phyloP scores from a whole-genome alignment of 1,284 basidiomycete species.

The Fomes fomentarius region DNA sequence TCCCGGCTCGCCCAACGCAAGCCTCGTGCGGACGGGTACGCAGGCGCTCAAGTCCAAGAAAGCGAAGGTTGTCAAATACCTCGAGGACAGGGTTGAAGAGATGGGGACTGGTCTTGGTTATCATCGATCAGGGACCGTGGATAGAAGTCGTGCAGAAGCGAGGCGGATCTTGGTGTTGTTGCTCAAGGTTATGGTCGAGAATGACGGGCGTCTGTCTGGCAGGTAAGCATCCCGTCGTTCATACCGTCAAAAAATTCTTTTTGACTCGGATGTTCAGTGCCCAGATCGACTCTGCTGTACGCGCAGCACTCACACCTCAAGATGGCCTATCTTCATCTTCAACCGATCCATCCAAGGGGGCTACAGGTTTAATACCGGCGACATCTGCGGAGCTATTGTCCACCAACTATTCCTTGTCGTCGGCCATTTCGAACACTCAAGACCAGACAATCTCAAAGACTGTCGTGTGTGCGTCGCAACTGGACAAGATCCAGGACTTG shows the following conservation, averaged over 20 bases:
- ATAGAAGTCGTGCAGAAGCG: constrained; percentile 70
- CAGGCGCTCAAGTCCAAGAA: constrained; percentile 83
- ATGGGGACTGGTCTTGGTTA: constrained; percentile 79
- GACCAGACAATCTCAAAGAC: constrained; percentile 28
- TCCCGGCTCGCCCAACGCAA: constrained; percentile 64
- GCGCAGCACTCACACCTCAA: constrained; percentile 66
- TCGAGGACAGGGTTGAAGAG: constrained; percentile 77
- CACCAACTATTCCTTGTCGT: constrained; percentile 25
- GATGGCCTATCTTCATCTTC: constrained; percentile 32
- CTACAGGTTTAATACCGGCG: constrained; percentile 23
- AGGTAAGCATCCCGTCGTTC: constrained; percentile 52
- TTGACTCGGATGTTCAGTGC: constrained; percentile 48
- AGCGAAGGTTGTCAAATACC: constrained; percentile 75
- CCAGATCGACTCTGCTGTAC: constrained; percentile 68
- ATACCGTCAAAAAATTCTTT: not conserved
- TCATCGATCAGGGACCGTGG: constrained; percentile 53
- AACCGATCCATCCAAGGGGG: constrained; percentile 21
- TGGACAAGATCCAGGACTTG: constrained; percentile 82
- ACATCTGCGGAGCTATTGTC: constrained; percentile 28
- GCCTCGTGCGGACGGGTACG: constrained; percentile 69
- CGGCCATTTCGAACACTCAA: constrained; percentile 21
- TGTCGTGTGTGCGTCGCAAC: constrained; percentile 54
- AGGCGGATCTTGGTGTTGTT: constrained; percentile 79
- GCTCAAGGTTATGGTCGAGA: constrained; percentile 80
- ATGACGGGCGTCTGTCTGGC: constrained; percentile 85